phyloP scores from a whole-genome alignment of 257 asterid species.

The Solanum corneliomulleri region DNA sequence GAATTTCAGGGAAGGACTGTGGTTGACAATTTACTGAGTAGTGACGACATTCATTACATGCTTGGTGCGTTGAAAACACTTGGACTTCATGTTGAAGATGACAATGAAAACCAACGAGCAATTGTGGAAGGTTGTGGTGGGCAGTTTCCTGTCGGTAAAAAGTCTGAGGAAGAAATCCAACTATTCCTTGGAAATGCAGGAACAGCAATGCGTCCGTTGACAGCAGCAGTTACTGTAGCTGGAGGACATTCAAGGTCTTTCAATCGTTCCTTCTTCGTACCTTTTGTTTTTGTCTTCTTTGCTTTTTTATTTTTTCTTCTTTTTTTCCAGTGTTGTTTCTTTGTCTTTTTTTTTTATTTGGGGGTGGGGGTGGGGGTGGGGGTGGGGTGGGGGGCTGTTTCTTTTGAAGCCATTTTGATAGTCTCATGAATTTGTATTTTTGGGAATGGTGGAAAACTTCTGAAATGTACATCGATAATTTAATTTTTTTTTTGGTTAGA shows the following conservation, averaged over 20 bases:
- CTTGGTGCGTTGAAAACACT: slow-evolving; percentile 86
- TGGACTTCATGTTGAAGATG: slow-evolving; percentile 76
- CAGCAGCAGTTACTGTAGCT: slow-evolving; percentile 93
- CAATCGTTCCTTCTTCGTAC: background rate
- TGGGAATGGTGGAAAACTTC: background rate
- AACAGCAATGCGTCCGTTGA: slow-evolving; percentile 97
- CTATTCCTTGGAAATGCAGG: slow-evolving; percentile 99
- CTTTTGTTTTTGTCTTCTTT: background rate
- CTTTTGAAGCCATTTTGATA: background rate
- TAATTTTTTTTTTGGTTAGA: background rate
- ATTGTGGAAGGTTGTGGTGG: slow-evolving; percentile 85
- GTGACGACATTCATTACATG: slow-evolving; percentile 93
- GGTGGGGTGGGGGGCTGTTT: background rate
- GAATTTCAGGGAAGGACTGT: slow-evolving; percentile 70
- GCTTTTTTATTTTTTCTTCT: background rate
- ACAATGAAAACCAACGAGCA: slow-evolving; percentile 59
- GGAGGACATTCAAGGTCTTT: slow-evolving; percentile 80
- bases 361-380: background rate
- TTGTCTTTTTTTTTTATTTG: background rate
- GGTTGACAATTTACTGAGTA: slow-evolving; percentile 80
- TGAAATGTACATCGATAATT: background rate
- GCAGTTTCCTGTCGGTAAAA: slow-evolving; percentile 68
- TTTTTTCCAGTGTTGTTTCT: background rate
- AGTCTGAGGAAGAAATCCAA: slow-evolving; percentile 63
- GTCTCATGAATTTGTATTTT: background rate